These are phyloP conservation scores for Fusarium liriodendri DNA, from an alignment of 2,329 filamentous ascomycete genomes.

Conservation along the genomic window DNA sequence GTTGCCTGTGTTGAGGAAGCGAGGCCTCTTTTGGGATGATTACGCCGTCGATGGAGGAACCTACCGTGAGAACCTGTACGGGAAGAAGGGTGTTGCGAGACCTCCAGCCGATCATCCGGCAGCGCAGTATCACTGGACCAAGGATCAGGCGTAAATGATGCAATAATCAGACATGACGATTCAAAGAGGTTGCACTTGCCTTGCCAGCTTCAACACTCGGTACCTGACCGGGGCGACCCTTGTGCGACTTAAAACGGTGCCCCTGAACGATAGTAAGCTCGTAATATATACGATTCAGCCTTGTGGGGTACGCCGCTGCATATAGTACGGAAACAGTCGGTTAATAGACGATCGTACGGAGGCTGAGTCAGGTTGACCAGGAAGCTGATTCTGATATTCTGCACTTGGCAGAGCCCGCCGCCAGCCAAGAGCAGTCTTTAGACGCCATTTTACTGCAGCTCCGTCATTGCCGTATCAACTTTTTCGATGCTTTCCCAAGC, in stretches of 20 bases:
- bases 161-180: not conserved
- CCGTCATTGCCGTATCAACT: not conserved
- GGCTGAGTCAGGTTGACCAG: not conserved
- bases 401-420: not conserved
- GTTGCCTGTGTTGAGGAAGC: slow-evolving; percentile 68
- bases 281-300: not conserved
- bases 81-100: slow-evolving; percentile 46
- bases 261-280: not conserved
- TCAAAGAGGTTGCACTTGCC: not conserved
- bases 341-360: not conserved
- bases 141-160: slow-evolving; percentile 36
- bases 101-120: slow-evolving; percentile 54
- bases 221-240: not conserved
- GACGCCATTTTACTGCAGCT: too few relatives aligned
- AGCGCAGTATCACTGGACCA: slow-evolving; percentile 54
- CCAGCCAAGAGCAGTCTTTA: not conserved
- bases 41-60: slow-evolving; percentile 57
- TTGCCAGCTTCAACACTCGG: not conserved
- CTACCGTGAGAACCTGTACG: slow-evolving; percentile 57
- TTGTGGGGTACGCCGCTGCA: not conserved
- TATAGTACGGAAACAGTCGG: not conserved
- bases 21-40: slow-evolving; percentile 68
- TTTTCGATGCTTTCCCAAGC: not conserved
- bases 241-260: not conserved
- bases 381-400: not conserved